A percentile compares a stretch with the other conserved stretches of the same genome.
phyloP scores from a whole-genome alignment of 768 basidiomycete genomes.

The Tulasnella sp. region DNA sequence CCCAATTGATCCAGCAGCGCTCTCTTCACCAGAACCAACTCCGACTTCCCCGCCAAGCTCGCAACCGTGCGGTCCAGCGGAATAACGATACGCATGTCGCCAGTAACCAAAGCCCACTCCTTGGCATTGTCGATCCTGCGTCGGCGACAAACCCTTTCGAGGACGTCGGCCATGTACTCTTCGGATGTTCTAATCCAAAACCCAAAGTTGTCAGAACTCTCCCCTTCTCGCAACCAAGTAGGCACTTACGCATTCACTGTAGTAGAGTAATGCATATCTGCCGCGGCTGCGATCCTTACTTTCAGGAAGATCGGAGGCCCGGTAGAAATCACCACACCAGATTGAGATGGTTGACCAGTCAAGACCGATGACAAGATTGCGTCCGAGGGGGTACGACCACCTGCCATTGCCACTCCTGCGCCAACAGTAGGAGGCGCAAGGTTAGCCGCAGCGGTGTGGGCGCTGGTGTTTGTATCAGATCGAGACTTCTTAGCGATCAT shows the following conservation, averaged over 20 bases:
- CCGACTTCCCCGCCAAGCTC: slow-evolving; percentile 78
- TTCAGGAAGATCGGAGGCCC: slow-evolving; percentile 80
- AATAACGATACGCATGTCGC: slow-evolving; percentile 63
- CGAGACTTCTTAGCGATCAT: slow-evolving; percentile 46
- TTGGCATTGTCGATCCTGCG: slow-evolving; percentile 59
- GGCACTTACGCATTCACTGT: slow-evolving; percentile 79
- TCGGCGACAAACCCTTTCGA: slow-evolving; percentile 72
- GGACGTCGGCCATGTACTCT: slow-evolving; percentile 95
- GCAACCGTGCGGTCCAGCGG: slow-evolving; percentile 96
- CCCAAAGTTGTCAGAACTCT: background rate
- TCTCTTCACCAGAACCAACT: slow-evolving; percentile 72
- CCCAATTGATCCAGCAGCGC: slow-evolving; percentile 67
- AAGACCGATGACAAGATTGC: background rate
- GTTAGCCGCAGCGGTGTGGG: slow-evolving; percentile 30
- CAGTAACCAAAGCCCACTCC: slow-evolving; percentile 74
- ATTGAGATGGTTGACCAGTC: background rate
- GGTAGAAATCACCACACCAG: slow-evolving; percentile 61
- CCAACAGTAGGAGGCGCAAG: slow-evolving; percentile 28
- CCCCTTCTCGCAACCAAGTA: background rate
- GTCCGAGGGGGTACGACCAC: slow-evolving; percentile 10
- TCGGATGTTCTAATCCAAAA: slow-evolving; percentile 55
- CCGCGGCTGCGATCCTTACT: slow-evolving; percentile 70
- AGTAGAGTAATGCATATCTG: slow-evolving; percentile 72
- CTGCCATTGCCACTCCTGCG: background rate
- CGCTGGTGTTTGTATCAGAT: slow-evolving; percentile 38